phyloP scores from a whole-genome alignment of 192 early-diverging fungal species.

The Coemansia asiatica region DNA sequence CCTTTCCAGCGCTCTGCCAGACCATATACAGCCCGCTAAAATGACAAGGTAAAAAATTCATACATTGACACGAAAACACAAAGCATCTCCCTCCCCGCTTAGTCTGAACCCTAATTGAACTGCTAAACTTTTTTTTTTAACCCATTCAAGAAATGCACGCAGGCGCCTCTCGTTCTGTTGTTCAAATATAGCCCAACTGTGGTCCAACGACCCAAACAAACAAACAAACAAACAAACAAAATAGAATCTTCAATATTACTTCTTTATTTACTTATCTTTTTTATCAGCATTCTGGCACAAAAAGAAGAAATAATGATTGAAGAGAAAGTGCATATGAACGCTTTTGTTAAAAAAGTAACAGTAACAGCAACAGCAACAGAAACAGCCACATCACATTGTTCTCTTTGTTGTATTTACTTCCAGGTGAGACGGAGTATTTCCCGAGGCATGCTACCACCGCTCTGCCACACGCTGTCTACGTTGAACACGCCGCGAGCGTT shows the following conservation, averaged over 20 bases:
- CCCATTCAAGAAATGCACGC: not conserved
- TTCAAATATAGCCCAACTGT: not conserved
- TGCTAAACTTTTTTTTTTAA: not conserved
- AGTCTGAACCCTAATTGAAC: not conserved
- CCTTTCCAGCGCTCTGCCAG: too few species aligned
- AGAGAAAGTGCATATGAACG: too few species aligned
- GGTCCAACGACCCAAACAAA: not conserved
- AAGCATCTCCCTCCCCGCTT: not conserved
- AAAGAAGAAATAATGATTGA: too few species aligned
- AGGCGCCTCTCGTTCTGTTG: constrained; percentile 11
- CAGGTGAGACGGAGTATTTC: constrained; percentile 71
- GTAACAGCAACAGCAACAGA: not conserved
- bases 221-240: not conserved
- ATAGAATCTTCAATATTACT: too few species aligned
- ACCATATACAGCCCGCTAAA: not conserved
- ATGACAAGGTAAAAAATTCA: not conserved
- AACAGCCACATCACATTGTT: not conserved
- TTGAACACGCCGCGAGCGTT: constrained; percentile 56
- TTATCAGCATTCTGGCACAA: too few species aligned
- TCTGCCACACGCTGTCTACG: constrained; percentile 62
- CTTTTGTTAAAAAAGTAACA: too few species aligned
- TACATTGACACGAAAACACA: not conserved
- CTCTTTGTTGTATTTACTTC: not conserved
- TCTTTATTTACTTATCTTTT: too few species aligned
- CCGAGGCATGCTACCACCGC: constrained; percentile 63